phyloP scores from a whole-genome alignment of 192 early-diverging fungal species.

The Gryganskiella cystojenkinii region DNA sequence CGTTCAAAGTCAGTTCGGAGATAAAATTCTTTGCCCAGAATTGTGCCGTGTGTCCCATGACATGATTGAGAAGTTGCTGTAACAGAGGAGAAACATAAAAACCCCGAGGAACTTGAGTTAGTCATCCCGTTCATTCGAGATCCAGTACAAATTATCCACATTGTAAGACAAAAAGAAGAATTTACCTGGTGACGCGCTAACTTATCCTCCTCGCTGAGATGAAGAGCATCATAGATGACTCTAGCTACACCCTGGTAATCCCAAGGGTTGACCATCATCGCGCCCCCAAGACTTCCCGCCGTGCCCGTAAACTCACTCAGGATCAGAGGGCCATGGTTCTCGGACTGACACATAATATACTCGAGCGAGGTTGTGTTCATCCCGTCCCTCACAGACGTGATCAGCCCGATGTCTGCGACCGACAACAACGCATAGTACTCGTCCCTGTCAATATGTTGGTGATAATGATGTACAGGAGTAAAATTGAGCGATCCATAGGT shows the following conservation, averaged over 20 bases:
- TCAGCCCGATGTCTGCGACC: constrained; percentile 92
- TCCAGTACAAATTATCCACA: no score
- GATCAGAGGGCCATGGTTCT: constrained; percentile 88
- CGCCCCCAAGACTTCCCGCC: constrained; percentile 80
- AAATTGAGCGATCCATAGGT: constrained; percentile 95
- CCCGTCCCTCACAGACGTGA: constrained; percentile 93
- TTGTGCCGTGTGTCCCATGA: constrained; percentile 83
- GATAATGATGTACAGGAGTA: constrained; percentile 91
- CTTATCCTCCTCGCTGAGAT: constrained; percentile 74
- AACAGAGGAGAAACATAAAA: constrained; percentile 2
- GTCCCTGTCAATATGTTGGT: constrained; percentile 91
- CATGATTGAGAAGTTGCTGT: constrained; percentile 82
- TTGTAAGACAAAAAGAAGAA: not conserved
- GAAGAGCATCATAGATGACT: constrained; percentile 79
- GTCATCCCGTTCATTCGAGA: no score
- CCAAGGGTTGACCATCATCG: constrained; percentile 92
- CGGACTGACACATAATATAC: constrained; percentile 92
- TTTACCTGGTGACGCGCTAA: constrained; percentile 67
- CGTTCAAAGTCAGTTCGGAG: constrained; percentile 72
- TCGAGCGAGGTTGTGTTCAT: constrained; percentile 98
- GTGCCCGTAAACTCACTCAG: constrained; percentile 98
- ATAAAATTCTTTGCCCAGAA: constrained; percentile 91
- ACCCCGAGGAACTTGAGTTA: not conserved
- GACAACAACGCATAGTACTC: constrained; percentile 96
- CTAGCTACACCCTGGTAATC: constrained; percentile 81